Base-by-base conservation (phyloP, 306 rosid species). In the Acmispon strigosus region DNA sequence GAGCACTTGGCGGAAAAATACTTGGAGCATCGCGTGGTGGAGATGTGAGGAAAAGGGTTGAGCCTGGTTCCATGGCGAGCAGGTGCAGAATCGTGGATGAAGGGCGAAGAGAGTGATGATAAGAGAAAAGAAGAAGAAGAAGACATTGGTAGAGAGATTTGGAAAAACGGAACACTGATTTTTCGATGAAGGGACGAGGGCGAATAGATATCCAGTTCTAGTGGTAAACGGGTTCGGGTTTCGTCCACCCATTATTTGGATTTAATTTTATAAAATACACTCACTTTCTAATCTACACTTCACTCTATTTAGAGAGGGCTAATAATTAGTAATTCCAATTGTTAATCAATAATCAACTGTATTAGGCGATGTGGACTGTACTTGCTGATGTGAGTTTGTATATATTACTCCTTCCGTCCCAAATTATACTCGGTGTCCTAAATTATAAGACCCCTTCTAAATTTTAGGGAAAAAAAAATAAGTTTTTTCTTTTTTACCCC, bases 81-180 rank as follows among this genome's bases (percentile, higher is more conserved):
- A 50, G 75, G 36, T 39, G 70, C 69, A 16, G 70, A 66, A 11
- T 60, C 70, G 49, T 81, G 77, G 51, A 71, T 9, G 58, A 72
- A 48, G 12, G 76, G 57, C 3, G 86, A 51, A 37, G 92, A 78
- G 47, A 83, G 82, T 4, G 79, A 66, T 11, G 56, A 72, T 52
- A 73, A 78, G 10, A 87, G 51, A 75, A 94, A 80, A 10, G 96
- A 80, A 75, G 96, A 80, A 10, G 96, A 80, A 10, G 96, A 45
- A 8, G 80, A 86, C 89, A 67, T 69, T 11, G 72, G 53, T 19
- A 19, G 69, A 62, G 12, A 66, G 7, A 72, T 65, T 48, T 66
- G 42, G 77, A 79, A 58, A 47, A 52, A 24, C 47, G 53, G 52
- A 18, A 32, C 49, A 2, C 29, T 8, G 39, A 41, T 39, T 32